phyloP scores from a whole-genome alignment of 805 yeast species.

The Candida ponderosae region DNA sequence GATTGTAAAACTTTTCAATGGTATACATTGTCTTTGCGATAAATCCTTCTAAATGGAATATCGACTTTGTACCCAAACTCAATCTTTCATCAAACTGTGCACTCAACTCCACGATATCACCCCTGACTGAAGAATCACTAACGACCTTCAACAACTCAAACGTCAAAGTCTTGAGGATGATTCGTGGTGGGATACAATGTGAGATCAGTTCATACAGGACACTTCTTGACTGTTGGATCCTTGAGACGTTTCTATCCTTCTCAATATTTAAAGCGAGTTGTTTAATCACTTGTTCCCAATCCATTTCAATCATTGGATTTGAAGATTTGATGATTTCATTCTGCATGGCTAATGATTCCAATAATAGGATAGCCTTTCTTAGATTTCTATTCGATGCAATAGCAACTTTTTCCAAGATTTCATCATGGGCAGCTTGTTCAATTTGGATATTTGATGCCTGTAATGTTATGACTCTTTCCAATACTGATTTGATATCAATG shows the following conservation, averaged over 20 bases:
- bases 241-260: slow-evolving; percentile 56
- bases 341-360: slow-evolving; percentile 77
- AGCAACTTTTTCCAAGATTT: slow-evolving; percentile 46
- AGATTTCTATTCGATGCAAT: slow-evolving; percentile 58
- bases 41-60: slow-evolving; percentile 93
- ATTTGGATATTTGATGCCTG: slow-evolving; percentile 40
- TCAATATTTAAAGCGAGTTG: slow-evolving; percentile 54
- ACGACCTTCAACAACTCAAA: slow-evolving; percentile 33
- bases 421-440: slow-evolving; percentile 28
- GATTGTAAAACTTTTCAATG: slow-evolving; percentile 33
- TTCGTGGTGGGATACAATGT: slow-evolving; percentile 87
- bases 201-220: slow-evolving; percentile 76
- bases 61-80: slow-evolving; percentile 78
- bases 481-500: slow-evolving; percentile 48
- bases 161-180: slow-evolving; percentile 60
- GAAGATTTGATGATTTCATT: slow-evolving; percentile 40
- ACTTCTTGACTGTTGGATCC: slow-evolving; percentile 48
- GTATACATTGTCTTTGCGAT: slow-evolving; percentile 82
- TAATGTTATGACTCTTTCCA: slow-evolving; percentile 45
- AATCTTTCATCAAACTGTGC: slow-evolving; percentile 79
- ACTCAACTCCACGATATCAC: slow-evolving; percentile 48
- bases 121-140: slow-evolving; percentile 23
- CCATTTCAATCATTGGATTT: slow-evolving; percentile 60
- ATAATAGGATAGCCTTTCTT: slow-evolving; percentile 65
- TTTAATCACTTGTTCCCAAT: slow-evolving; percentile 81